phyloP scores from a whole-genome alignment of 208 protist genomes.

The Leishmania major region DNA sequence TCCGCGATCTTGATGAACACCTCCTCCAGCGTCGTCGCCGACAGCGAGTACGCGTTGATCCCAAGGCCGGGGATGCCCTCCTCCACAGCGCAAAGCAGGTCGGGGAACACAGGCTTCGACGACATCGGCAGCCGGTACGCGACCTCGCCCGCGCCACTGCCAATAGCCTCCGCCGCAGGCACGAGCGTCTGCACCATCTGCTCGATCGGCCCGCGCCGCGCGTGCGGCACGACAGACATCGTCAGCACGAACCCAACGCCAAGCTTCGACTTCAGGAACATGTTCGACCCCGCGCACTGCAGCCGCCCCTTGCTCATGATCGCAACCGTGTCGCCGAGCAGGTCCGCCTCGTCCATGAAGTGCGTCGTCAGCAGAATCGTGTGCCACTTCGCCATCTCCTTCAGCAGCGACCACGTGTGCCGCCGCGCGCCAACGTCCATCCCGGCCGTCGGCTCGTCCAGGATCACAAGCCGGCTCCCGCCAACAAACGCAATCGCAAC shows the following conservation, averaged over 20 bases:
- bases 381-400: conserved; percentile 32
- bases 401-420: conserved; percentile 73
- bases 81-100: conserved; percentile 51
- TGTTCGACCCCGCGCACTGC: conserved; percentile 58
- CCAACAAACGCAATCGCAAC: conserved; percentile 87
- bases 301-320: conserved; percentile 88
- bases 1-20: conserved; percentile 67
- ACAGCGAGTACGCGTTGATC: conserved; percentile 56
- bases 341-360: conserved; percentile 97
- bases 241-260: conserved; percentile 70
- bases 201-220: conserved; percentile 26
- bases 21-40: conserved; percentile 77
- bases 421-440: conserved; percentile 82
- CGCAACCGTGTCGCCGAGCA: conserved; percentile 91
- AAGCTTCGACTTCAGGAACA: conserved; percentile 69
- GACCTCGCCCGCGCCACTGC: conserved; percentile 42
- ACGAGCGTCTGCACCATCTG: conserved; percentile 35
- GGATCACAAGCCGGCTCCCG: conserved; percentile 66
- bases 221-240: conserved; percentile 30
- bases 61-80: conserved; percentile 28
- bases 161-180: conserved; percentile 34
- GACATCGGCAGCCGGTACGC: conserved; percentile 58
- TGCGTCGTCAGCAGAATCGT: conserved; percentile 85
- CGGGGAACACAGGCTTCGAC: conserved; percentile 40
- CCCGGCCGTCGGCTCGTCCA: conserved; percentile 90